These are phyloP conservation scores for Gardenia jasminoides DNA, from an alignment of 257 asterid species.

Conservation along the genomic window DNA sequence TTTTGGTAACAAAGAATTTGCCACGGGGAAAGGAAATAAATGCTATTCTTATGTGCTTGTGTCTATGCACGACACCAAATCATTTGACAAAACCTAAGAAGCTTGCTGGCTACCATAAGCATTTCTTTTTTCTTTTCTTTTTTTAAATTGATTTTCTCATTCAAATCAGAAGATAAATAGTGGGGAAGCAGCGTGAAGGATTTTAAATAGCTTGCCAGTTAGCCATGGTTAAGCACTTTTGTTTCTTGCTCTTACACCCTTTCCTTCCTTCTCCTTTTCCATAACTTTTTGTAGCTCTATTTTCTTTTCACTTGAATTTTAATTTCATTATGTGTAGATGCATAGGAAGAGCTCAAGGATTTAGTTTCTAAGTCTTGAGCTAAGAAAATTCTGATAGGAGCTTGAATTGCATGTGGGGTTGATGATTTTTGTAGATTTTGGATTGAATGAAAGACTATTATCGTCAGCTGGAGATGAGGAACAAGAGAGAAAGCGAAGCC, in stretches of 20 bases:
- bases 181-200: background rate
- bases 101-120: constrained; percentile 33
- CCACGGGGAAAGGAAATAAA: background rate
- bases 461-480: background rate
- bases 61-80: constrained; percentile 49
- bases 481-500: background rate
- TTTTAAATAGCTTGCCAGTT: background rate
- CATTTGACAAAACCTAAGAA: constrained; percentile 22
- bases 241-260: constrained; percentile 10
- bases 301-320: background rate
- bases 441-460: background rate
- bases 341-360: background rate
- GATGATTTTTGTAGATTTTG: background rate
- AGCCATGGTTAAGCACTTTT: constrained; percentile 13
- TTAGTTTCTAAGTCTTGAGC: background rate
- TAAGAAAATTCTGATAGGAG: constrained; percentile 2
- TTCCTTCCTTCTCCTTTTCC: background rate
- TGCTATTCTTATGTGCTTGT: constrained; percentile 33
- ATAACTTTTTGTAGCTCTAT: background rate
- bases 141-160: constrained; percentile 22
- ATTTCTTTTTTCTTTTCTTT: constrained; percentile 26
- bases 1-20: background rate
- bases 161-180: constrained; percentile 39
- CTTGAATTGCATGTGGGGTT: constrained; percentile 7
- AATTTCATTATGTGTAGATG: background rate